Evolutionary conservation across 306 rosid genomes (phyloP).

Genomic region (Pyrus communis): DNA sequence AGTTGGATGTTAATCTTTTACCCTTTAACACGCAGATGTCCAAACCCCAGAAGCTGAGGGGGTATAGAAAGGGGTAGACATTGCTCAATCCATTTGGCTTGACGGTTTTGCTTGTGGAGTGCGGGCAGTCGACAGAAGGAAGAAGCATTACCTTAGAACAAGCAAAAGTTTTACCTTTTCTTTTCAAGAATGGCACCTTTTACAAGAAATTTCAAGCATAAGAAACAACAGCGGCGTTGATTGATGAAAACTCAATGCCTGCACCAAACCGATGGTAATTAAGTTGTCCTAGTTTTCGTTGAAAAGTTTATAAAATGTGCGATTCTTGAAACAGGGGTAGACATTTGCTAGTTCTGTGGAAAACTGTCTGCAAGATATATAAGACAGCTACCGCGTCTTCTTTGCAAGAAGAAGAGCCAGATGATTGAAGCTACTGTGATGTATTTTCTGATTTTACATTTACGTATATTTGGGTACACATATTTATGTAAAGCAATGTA

Average conservation of each 20-base stretch:
- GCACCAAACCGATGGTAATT: neutral
- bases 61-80: neutral
- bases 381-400: neutral
- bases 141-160: neutral
- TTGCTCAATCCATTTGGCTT: neutral
- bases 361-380: neutral
- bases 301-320: neutral
- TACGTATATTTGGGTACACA: neutral
- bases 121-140: neutral
- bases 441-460: neutral
- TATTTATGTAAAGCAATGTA: neutral
- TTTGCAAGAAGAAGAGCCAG: neutral
- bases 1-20: neutral
- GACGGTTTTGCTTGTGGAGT: neutral
- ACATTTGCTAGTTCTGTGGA: neutral
- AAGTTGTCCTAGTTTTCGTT: neutral
- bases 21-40: constrained; percentile 13
- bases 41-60: constrained; percentile 9
- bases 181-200: neutral
- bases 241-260: too few species aligned
- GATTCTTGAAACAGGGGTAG: neutral
- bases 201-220: neutral
- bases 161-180: neutral
- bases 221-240: neutral
- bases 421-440: neutral